Evolutionary conservation across 768 basidiomycete species (phyloP), one percentile per base, ranked within the genome.

Genomic region (Auriscalpium orientale): DNA sequence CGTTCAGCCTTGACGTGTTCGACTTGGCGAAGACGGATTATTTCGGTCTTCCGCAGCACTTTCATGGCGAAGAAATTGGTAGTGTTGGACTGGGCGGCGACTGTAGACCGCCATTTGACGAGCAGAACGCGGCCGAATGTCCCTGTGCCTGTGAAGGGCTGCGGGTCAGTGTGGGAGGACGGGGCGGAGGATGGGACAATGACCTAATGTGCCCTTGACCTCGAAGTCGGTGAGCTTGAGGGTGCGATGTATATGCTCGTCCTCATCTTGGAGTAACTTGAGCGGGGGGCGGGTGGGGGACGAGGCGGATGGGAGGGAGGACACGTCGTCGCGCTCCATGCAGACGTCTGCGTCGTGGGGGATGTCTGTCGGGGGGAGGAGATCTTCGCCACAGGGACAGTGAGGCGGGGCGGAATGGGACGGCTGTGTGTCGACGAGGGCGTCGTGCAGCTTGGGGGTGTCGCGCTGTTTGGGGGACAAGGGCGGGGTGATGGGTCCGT

Each of bases 1-100:
- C 95, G 85, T 68, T 99, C 97, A 9, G 91, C 92, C 66, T 95
- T 98, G 65, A 98, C 95, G 69, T 99, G 97, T 68, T 98, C 94
- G 53, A 98, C 90, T 68, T 99, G 97, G 46, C 95, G 89, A 49
- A 98, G 80, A 49, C 85, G 83, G 51, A 93, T 87, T 54, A 94
- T 84, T 62, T 92, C 89, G 4, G 81, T 80, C 71, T 95, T 95
- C 59, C 84, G 84, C 43, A 95, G 79, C 15, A 95, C 86, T 70
- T 95, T 95, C 82, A 95, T 80, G 10, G 92, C 92, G 65, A 89
- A 95, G 67, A 84, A 81, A 40, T 72, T 74, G 57, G 82, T 80
- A 3, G 81, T 70, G 59, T 75, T 76, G 20, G 78, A 69, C 5
- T 74, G 72, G 4, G 74, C 67, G 20, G 76, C 68, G 2, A 79